Evolutionary conservation across 331 rosid species (phyloP).

Genomic region (Erythrophleum ivorense): DNA sequence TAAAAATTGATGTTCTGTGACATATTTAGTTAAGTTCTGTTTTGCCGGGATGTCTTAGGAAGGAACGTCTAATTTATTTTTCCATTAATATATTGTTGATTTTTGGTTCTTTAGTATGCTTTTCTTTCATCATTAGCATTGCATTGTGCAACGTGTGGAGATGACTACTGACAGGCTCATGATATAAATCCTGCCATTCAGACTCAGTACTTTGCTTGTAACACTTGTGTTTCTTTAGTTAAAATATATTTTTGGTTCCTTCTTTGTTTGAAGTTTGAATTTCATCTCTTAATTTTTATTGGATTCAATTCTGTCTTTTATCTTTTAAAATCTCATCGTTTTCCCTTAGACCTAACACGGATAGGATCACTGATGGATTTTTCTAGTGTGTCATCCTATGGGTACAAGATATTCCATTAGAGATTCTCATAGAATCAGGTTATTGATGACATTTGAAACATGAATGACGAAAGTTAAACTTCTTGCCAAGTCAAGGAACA

Average conservation of each 20-base stretch:
- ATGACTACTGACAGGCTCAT: background rate
- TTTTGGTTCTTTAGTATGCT: background rate
- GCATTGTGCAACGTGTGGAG: background rate
- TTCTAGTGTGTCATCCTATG: too few relatives aligned
- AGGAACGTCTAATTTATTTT: background rate
- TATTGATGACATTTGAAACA: background rate
- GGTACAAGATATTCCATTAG: too few relatives aligned
- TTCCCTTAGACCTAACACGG: too few relatives aligned
- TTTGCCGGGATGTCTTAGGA: background rate
- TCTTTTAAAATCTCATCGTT: background rate
- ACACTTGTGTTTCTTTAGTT: background rate
- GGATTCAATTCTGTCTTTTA: background rate
- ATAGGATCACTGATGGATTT: too few relatives aligned
- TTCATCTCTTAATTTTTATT: background rate
- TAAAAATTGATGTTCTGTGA: background rate
- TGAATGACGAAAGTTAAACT: background rate
- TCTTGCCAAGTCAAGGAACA: constrained; percentile 37
- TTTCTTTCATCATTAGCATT: background rate
- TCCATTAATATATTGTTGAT: background rate
- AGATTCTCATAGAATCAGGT: background rate
- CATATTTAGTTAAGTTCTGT: background rate
- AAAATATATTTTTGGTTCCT: too few relatives aligned
- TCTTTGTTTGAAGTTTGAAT: background rate
- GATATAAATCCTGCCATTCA: background rate
- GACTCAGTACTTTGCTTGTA: background rate